Base-by-base conservation (phyloP, 1,284 basidiomycete species). In the Porodaedalea pini region DNA sequence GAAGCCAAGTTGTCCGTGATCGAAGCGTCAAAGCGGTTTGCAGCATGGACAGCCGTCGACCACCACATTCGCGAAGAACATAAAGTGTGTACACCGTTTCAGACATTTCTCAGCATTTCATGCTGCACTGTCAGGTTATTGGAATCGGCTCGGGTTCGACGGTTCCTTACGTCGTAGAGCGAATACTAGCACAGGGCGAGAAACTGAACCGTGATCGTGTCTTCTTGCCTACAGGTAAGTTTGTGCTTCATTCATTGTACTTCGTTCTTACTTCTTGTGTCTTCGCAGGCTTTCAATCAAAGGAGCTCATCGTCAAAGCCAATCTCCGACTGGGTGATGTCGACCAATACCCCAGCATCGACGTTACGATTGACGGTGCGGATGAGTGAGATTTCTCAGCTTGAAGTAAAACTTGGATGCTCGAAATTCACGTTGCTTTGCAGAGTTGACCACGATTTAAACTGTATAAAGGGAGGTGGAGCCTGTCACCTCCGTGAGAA, bases 401-500 rank as follows among this genome's bases (percentile, higher is more conserved):
- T 49, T n/a, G n/a, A 7, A 15, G 6, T 5, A n/a, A 17, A n/a
- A 32, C 32, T 8, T 41, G 21, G 11, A 17, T 37, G 0, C 34
- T 27, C 21, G 7, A 8, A 21, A 43, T 19, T 32, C 50, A 43
- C 49, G 63, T 51, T 15, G 27, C 45, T 36, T 29, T 37, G 32
- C 65, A 95, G 92, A 73, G 93, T 98, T 32, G 95, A 98, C 73
- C 73, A 78, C 41, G 74, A 85, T 39, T 78, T 99, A 54, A 97
- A 99, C 75, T 91, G 91, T 61, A 96, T 99, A 77, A 99, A 99
- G 74, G 96, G 96, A 11, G 96, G 96, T 57, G 96, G 96, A 8
- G 96, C 94, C 1, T 98, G 96, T 72, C 97, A 99, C 66, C 75
- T 99, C 34, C 85, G 95, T 36, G 97, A 99, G 75, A 99, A 99